Conservation (phyloP, 306 rosid species). For the Sindora glabra region DNA sequence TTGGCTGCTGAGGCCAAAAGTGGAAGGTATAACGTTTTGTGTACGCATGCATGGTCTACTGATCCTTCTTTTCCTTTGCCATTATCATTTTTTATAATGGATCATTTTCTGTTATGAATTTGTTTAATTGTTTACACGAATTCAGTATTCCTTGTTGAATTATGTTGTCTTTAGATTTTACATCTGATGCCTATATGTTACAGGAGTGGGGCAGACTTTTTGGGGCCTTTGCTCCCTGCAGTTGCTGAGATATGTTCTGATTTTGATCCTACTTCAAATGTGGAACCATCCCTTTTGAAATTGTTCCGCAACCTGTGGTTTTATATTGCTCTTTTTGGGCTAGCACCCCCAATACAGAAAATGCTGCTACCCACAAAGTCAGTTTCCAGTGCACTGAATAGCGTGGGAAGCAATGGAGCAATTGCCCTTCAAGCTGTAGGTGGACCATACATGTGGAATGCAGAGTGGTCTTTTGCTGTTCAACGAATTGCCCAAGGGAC, state of each 20-base stretch:
- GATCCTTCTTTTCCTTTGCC: not conserved
- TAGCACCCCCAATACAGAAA: conserved; percentile 89
- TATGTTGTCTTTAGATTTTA: conserved; percentile 22
- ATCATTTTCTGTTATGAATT: conserved; percentile 12
- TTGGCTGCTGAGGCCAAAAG: conserved; percentile 98
- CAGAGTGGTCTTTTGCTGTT: conserved; percentile 82
- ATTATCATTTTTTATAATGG: not conserved
- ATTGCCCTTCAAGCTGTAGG: conserved; percentile 86
- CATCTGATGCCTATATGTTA: conserved; percentile 36
- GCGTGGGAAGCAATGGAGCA: conserved; percentile 75
- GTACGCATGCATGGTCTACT: conserved; percentile 7
- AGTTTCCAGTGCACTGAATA: conserved; percentile 69
- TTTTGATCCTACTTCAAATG: conserved; percentile 75
- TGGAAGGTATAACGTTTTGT: conserved; percentile 62
- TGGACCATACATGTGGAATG: conserved; percentile 98
- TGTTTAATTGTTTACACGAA: conserved; percentile 7
- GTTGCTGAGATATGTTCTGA: conserved; percentile 95
- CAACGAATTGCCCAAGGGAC: conserved; percentile 89
- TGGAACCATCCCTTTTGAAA: conserved; percentile 94
- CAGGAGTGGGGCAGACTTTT: conserved; percentile 98
- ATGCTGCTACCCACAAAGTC: conserved; percentile 51
- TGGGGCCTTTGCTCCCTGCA: conserved; percentile 96
- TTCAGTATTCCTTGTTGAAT: conserved; percentile 11
- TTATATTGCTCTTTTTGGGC: conserved; percentile 93
- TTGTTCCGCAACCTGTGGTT: conserved; percentile 97